Conservation (phyloP, 1,139 yeast genomes). For the Debaryomyces fabryi region DNA sequence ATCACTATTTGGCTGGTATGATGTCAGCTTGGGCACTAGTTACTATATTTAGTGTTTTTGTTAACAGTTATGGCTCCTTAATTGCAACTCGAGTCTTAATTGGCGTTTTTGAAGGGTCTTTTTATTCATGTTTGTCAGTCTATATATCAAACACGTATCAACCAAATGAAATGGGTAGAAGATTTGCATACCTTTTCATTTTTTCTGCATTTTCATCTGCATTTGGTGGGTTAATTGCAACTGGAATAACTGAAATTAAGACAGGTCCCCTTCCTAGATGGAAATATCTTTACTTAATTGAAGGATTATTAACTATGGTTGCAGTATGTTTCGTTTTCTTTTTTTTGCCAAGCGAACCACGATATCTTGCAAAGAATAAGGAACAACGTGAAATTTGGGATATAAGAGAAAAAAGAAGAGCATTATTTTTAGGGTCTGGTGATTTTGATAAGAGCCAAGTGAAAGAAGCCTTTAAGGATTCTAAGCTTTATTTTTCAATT, state of each 20-base stretch:
- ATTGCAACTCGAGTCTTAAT: slow-evolving; percentile 22
- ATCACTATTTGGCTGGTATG: slow-evolving; percentile 19
- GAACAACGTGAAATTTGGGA: slow-evolving; percentile 27
- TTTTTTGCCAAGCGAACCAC: slow-evolving; percentile 10
- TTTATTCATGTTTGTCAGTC: slow-evolving; percentile 41
- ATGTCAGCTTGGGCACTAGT: slow-evolving; percentile 23
- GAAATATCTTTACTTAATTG: slow-evolving; percentile 38
- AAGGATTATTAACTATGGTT: slow-evolving; percentile 30
- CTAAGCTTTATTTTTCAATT: slow-evolving; percentile 41
- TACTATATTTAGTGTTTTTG: slow-evolving; percentile 22
- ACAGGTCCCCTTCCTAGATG: slow-evolving; percentile 38
- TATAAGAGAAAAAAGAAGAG: slow-evolving; percentile 26
- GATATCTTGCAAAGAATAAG: slow-evolving; percentile 14
- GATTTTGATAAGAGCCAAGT: slow-evolving; percentile 45
- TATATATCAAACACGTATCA: slow-evolving; percentile 42
- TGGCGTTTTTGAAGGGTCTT: slow-evolving; percentile 26
- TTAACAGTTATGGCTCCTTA: slow-evolving; percentile 18
- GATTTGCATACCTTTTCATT: slow-evolving; percentile 44
- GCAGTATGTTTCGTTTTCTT: slow-evolving; percentile 12
- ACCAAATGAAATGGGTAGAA: slow-evolving; percentile 42
- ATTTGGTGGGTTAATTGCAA: slow-evolving; percentile 44
- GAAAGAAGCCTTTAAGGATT: slow-evolving; percentile 38
- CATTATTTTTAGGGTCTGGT: slow-evolving; percentile 28
- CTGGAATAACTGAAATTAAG: slow-evolving; percentile 40
- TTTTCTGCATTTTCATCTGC: slow-evolving; percentile 49